Evolutionary conservation across 495 filamentous ascomycete genomes (phyloP), one percentile per base, ranked within the genome.

Genomic region (Chaetomidium leptoderma): DNA sequence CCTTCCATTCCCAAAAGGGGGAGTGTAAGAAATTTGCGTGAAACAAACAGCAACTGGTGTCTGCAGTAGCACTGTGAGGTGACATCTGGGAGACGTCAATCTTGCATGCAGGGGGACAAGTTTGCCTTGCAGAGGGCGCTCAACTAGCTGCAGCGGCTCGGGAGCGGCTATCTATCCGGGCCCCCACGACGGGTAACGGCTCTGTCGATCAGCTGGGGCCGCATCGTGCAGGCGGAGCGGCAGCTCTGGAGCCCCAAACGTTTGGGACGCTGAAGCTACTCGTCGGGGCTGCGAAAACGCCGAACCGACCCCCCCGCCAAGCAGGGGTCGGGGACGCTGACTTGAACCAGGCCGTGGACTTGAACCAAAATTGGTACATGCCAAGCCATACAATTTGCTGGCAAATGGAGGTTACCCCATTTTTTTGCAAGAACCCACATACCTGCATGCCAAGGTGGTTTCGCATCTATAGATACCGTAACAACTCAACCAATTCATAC

Each of bases 151-250:
- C 49, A 39, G 23, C 49, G n/a, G n/a, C n/a, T n/a, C n/a, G n/a
- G n/a, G n/a, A n/a, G n/a, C n/a, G 50, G 50, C 26, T 32, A 53
- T 53, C 36, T 42, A 30, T 3, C 50, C 50, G 50, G 50, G n/a
- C 19, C 47, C n/a, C 32, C 47, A 36, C 30, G 32, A 26, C 24
- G 36, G 37, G 50, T 6, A 52, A 39, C 48, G 48, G 33, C 35
- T 23, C 11, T 39, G 48, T 43, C 50, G 50, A 53, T 53, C 50
- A 30, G 3, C 37, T 23, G 27, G 37, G 24, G 48, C 49, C 49
- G 47, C 57, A 46, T 36, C 11, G n/a, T 24, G 49, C 47, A 59
- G 50, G 49, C 48, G 48, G 56, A 58, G 39, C 46, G 27, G 42
- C 23, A n/a, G 21, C 55, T 51, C 13, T n/a, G 30, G 21, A 10